Evolutionary conservation across 805 yeast species (phyloP).

Genomic region (Saccharomyces cerevisiae): DNA sequence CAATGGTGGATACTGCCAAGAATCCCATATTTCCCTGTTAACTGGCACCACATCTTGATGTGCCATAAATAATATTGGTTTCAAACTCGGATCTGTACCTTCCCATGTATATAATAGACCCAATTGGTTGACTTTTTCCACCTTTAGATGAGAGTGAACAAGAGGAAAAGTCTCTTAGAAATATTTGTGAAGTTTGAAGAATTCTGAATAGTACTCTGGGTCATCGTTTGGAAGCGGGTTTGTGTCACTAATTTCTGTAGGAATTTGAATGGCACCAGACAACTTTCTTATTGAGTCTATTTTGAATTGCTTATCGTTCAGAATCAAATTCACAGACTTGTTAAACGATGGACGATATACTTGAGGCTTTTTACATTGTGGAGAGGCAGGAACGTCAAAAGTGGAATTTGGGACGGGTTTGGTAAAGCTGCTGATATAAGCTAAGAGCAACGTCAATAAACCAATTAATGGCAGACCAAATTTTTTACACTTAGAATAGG

Average conservation of each 20-base stretch:
- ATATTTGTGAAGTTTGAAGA: constrained; percentile 43
- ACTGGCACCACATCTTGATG: constrained; percentile 82
- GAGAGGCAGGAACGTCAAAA: neutral
- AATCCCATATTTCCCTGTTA: constrained; percentile 42
- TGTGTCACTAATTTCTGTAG: constrained; percentile 52
- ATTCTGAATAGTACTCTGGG: constrained; percentile 36
- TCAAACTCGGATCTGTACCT: constrained; percentile 43
- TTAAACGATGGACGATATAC: constrained; percentile 2
- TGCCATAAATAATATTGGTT: constrained; percentile 64
- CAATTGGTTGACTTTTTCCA: constrained; percentile 50
- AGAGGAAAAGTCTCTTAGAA: constrained; percentile 48
- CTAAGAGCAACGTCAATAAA: neutral
- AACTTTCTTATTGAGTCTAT: constrained; percentile 36
- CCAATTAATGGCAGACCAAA: neutral
- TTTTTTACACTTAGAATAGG: neutral
- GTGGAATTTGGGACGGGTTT: neutral
- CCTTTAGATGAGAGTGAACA: constrained; percentile 39
- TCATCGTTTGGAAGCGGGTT: constrained; percentile 38
- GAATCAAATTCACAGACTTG: constrained; percentile 7
- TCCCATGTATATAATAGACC: constrained; percentile 58
- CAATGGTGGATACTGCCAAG: constrained; percentile 65
- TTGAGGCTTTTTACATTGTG: constrained; percentile 1
- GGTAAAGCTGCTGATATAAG: neutral
- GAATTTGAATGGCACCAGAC: constrained; percentile 48
- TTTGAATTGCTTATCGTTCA: constrained; percentile 26